These are phyloP conservation scores for Trametes maxima DNA, from an alignment of 768 basidiomycete genomes.

Conservation along the genomic window DNA sequence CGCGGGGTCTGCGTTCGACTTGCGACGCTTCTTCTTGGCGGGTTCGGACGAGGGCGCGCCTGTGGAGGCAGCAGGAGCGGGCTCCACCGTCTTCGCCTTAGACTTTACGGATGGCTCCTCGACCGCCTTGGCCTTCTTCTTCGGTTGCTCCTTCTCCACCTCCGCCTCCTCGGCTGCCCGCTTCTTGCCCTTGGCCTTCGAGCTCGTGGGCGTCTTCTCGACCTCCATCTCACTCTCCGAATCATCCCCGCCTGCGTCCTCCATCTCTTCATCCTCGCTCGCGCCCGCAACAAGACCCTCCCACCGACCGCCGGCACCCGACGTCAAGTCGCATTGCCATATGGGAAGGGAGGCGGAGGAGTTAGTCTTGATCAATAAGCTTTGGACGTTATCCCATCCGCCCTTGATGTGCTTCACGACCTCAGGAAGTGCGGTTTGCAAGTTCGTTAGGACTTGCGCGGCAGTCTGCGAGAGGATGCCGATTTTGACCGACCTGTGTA, in stretches of 20 bases:
- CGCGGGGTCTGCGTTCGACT: constrained; percentile 11
- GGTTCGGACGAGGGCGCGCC: constrained; percentile 13
- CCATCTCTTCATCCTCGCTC: constrained; percentile 29
- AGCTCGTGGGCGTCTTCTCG: constrained; percentile 17
- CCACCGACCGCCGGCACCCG: constrained; percentile 61
- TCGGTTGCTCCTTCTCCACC: constrained; percentile 30
- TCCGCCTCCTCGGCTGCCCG: constrained; percentile 38
- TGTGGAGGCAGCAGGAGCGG: constrained; percentile 26
- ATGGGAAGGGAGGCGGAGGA: constrained; percentile 85
- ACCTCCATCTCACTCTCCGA: constrained; percentile 31
- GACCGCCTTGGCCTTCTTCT: constrained; percentile 34
- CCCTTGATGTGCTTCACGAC: constrained; percentile 71
- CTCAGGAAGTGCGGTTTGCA: constrained; percentile 75
- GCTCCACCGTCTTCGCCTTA: constrained; percentile 33
- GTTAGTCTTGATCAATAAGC: constrained; percentile 87
- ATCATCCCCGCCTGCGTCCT: constrained; percentile 22
- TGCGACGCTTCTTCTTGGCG: constrained; percentile 22
- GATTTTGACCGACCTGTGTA: constrained; percentile 78
- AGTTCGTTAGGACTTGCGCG: constrained; percentile 75
- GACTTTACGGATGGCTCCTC: constrained; percentile 18
- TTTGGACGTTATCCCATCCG: constrained; percentile 91
- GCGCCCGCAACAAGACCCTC: constrained; percentile 42
- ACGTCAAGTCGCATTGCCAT: constrained; percentile 80
- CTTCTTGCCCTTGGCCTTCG: constrained; percentile 28
- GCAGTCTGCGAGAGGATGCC: constrained; percentile 72